Evolutionary conservation across 2,329 filamentous ascomycete species (phyloP).

Genomic region (Scleromitrula shiraiana): DNA sequence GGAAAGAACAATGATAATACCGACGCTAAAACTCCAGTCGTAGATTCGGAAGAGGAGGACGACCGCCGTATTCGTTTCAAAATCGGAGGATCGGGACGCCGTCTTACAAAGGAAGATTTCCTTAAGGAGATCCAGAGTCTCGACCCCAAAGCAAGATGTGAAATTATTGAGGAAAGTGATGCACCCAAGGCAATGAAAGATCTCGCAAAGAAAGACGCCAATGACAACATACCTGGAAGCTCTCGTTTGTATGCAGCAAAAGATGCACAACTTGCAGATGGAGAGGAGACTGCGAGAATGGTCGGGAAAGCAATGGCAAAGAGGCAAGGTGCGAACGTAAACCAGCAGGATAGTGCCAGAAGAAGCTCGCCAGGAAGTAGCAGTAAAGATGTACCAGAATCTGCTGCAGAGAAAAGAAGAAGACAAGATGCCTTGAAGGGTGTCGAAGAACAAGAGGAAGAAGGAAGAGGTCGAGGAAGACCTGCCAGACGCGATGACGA

Average conservation of each 20-base stretch:
- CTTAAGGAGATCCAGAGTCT: constrained; percentile 65
- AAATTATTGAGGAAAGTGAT: constrained; percentile 24
- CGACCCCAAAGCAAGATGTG: constrained; percentile 50
- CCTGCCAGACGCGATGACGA: constrained; percentile 20
- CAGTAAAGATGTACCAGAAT: constrained; percentile 13
- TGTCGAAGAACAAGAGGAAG: constrained; percentile 33
- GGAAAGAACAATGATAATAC: constrained; percentile 11
- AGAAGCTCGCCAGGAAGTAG: neutral
- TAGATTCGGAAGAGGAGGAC: constrained; percentile 48
- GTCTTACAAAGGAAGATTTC: constrained; percentile 77
- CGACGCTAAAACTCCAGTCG: constrained; percentile 15
- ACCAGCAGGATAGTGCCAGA: neutral
- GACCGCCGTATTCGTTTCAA: constrained; percentile 70
- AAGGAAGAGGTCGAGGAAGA: constrained; percentile 29
- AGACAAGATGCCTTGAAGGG: constrained; percentile 46
- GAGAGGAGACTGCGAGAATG: constrained; percentile 11
- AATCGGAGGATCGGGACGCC: constrained; percentile 61
- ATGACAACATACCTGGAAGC: constrained; percentile 17
- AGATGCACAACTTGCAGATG: constrained; percentile 11
- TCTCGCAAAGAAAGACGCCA: constrained; percentile 25
- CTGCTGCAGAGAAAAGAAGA: constrained; percentile 48
- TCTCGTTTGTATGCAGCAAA: constrained; percentile 33
- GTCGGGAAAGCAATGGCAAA: constrained; percentile 18
- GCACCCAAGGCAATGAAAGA: constrained; percentile 26
- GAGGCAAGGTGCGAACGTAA: constrained; percentile 11